Evolutionary conservation across 1,139 yeast species (phyloP).

Genomic region (Debaryomycetaceae sp.): DNA sequence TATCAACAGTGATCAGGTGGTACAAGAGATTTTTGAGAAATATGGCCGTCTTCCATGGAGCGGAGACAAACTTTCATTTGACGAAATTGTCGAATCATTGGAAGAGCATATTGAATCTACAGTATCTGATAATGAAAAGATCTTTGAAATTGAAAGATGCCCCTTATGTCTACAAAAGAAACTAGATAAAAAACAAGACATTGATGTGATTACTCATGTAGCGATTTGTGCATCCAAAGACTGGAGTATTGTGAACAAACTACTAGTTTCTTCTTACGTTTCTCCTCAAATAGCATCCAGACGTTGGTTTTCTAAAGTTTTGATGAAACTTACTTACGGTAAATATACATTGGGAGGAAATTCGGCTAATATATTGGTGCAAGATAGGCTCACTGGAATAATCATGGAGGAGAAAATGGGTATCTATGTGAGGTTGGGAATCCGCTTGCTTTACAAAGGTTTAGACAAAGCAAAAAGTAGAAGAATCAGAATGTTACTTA

Average conservation of each 20-base stretch:
- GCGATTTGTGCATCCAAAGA: slow-evolving; percentile 83
- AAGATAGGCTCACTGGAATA: slow-evolving; percentile 84
- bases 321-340: slow-evolving; percentile 85
- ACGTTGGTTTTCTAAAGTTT: slow-evolving; percentile 81
- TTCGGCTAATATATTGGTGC: slow-evolving; percentile 91
- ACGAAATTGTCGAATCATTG: slow-evolving; percentile 59
- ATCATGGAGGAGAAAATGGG: slow-evolving; percentile 92
- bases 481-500: slow-evolving; percentile 55
- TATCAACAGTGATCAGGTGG: slow-evolving; percentile 46
- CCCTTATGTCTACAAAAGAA: slow-evolving; percentile 73
- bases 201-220: slow-evolving; percentile 78
- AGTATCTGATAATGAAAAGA: slow-evolving; percentile 24
- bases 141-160: slow-evolving; percentile 63
- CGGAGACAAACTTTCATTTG: slow-evolving; percentile 52
- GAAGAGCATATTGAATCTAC: slow-evolving; percentile 27
- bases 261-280: slow-evolving; percentile 68
- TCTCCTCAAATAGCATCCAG: slow-evolving; percentile 81
- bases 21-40: slow-evolving; percentile 41
- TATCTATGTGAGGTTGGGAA: slow-evolving; percentile 82
- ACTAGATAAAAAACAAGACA: slow-evolving; percentile 51
- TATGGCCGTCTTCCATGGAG: slow-evolving; percentile 47
- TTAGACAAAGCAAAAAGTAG: slow-evolving; percentile 53
- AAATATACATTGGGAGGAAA: slow-evolving; percentile 83
- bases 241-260: slow-evolving; percentile 66
- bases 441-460: slow-evolving; percentile 78